Evolutionary conservation across 2,329 filamentous ascomycete species (phyloP), one percentile per base, ranked within the genome.

Genomic region (Exophiala dermatitidis): DNA sequence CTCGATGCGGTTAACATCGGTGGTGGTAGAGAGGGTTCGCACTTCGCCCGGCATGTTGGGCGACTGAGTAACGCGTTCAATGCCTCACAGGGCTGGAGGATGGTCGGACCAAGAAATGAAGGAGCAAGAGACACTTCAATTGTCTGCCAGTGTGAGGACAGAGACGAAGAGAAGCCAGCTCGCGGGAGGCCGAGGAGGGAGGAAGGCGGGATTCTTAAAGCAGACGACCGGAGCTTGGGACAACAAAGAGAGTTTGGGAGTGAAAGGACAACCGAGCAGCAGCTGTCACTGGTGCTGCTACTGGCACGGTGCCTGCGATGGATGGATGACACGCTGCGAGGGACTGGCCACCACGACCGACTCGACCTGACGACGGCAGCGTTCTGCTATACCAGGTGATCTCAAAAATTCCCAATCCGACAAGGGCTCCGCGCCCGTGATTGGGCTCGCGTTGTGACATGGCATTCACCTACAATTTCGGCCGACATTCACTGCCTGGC

Each of bases 1-100:
- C 65, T 81, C 78, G 62, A 84, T 73, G 63, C 78, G 77, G 61
- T 69, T 69, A 60, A 76, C 71, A 63, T 81, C 77, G 64, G 37
- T 50, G 47, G 59, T 61, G 43, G 56, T 59, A 33, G 52, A 56
- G 31, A 61, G 57, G 12, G 54, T 46, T 41, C 59, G 59, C 41
- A 52, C 10, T 34, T 51, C 51, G 52, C 51, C 48, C 31, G 55
- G 52, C 55, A 57, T 57, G 52, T 43, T 55, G 52, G 33, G 44
- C 34, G 33, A 34, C 33, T 34, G 33, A 10, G 33, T 6, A 34
- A 6, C 10, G 19, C 28, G 38, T 41, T 41, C 38, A 26, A 28
- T 4, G 38, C 38, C 28, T 41, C 38, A 34, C 33, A 34, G 10
- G 33, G 33, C 33, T 6, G 33, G 10, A 34, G 33, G 19, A 19